Evolutionary conservation across 495 filamentous ascomycete species (phyloP), one percentile per base, ranked within the genome.

Genomic region (Penicillium diatomitis): DNA sequence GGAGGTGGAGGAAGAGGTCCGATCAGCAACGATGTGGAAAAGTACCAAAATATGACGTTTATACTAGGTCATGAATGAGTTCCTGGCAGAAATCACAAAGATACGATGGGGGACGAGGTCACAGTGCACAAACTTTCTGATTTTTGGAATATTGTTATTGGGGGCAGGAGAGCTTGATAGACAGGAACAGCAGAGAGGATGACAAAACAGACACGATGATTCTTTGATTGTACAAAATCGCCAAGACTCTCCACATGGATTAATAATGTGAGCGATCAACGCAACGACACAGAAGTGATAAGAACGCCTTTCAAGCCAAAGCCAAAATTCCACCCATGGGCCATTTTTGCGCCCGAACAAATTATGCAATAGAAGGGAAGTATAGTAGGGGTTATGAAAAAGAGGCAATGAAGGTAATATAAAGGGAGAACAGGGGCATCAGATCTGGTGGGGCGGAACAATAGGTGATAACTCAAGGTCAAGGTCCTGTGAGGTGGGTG

Each of bases 171-270:
- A 40, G 61, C 34, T 51, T 61, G 42, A 52, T 62, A 64, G 53
- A 56, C 28, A 20, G 20, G 20, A 20, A 41, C 50, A 41, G 30
- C 31, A 35, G 44, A 44, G 12, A 46, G 29, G 10, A 52, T 46
- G 32, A 41, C 31, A 34, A 46, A 42, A 47, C 32, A 46, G 52
- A 50, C 41, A 48, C 42, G 51, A 51, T 39, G 35, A 51, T 54
- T 53, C 54, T 47, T 52, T 41, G 46, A 63, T 58, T 63, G 58
- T 63, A 61, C 60, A 63, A 48, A 51, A 58, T 56, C 56, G 50
- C 46, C 53, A 38, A 28, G 47, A 40, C 50, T 46, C 46, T 39
- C 52, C 44, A 46, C 53, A 41, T 56, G 46, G 61, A 20, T 20
- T 61, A 51, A 56, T 48, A 44, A 44, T 48, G 48, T 33, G 44